A percentile compares a stretch with the other conserved stretches of the same genome.
These are phyloP conservation scores for Mimosa pudica DNA, from an alignment of 306 rosid species.

Conservation along the genomic window DNA sequence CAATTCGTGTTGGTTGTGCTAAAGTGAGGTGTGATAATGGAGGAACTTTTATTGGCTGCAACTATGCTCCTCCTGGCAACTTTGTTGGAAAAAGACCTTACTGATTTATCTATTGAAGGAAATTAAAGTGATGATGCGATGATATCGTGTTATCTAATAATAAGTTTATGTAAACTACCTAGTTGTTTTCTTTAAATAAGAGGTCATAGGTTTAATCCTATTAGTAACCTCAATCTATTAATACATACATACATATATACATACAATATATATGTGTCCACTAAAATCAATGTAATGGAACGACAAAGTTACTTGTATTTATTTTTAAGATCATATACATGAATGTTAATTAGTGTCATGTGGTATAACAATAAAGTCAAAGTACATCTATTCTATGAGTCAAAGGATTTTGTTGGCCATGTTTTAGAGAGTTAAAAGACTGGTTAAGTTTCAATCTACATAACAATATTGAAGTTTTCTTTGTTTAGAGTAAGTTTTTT, in stretches of 20 bases:
- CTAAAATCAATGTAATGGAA: not conserved
- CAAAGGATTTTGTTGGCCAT: not conserved
- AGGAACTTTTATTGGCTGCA: slow-evolving; percentile 55
- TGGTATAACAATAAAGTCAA: too few relatives aligned
- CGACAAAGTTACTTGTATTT: not conserved
- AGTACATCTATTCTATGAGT: not conserved
- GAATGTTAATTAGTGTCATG: not conserved
- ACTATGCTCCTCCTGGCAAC: slow-evolving; percentile 42
- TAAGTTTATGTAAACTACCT: not conserved
- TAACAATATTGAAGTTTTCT: not conserved
- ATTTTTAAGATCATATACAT: not conserved
- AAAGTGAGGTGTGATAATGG: slow-evolving; percentile 50
- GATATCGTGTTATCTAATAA: not conserved
- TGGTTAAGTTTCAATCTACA: too few relatives aligned
- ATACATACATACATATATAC: too few relatives aligned
- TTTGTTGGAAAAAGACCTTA: not conserved
- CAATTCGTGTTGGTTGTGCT: slow-evolving; percentile 52
- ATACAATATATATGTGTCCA: too few relatives aligned
- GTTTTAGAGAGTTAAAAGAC: not conserved
- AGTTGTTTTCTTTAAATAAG: too few relatives aligned
- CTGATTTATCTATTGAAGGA: not conserved
- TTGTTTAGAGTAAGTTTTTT: not conserved
- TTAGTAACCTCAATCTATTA: too few relatives aligned
- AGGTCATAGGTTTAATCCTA: too few relatives aligned
- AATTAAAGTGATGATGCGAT: not conserved